Evolutionary conservation across 2,329 filamentous ascomycete genomes (phyloP).

Genomic region (Myriosclerotinia duriaeana): DNA sequence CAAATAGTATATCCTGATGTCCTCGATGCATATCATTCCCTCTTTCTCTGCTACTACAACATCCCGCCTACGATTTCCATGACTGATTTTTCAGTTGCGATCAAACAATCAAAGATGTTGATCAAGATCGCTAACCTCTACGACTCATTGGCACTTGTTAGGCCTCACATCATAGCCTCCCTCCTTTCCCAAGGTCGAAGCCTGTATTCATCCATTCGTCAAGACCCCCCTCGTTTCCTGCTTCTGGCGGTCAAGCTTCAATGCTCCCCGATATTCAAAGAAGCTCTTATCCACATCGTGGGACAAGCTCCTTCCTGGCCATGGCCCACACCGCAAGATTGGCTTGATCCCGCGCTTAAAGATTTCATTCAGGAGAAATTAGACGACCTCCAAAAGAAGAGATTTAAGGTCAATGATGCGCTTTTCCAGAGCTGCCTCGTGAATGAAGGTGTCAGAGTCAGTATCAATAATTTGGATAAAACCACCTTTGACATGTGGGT

Average conservation of each 20-base stretch:
- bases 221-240: constrained; percentile 33
- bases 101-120: constrained; percentile 27
- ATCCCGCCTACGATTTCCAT: constrained; percentile 25
- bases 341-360: neutral
- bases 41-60: constrained; percentile 29
- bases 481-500: constrained; percentile 36
- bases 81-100: constrained; percentile 24
- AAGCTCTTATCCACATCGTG: constrained; percentile 35
- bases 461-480: constrained; percentile 14
- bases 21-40: constrained; percentile 27
- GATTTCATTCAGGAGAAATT: constrained; percentile 27
- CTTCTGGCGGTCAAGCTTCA: constrained; percentile 26
- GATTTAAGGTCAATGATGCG: constrained; percentile 13
- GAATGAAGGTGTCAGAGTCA: constrained; percentile 17
- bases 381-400: constrained; percentile 25
- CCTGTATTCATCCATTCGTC: constrained; percentile 28
- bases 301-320: constrained; percentile 31
- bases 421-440: constrained; percentile 29
- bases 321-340: constrained; percentile 9
- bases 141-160: constrained; percentile 19
- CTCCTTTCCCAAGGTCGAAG: constrained; percentile 27
- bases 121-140: constrained; percentile 25
- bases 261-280: constrained; percentile 32
- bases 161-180: constrained; percentile 23
- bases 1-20: neutral